Conservation (phyloP, 345 rosid genomes). For the Gossypium australe region DNA sequence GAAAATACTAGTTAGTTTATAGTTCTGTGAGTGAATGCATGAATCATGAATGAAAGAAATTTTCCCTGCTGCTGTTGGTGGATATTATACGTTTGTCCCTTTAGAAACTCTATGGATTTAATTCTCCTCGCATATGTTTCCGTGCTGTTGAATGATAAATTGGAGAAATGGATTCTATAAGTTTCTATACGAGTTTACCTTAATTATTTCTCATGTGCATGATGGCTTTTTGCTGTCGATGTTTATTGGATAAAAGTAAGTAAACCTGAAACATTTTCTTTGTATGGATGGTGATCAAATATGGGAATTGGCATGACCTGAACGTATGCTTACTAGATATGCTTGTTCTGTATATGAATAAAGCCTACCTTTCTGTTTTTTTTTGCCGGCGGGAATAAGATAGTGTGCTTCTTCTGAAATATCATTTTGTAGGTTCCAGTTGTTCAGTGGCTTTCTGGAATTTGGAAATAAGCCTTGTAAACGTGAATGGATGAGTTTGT, state of each 20-base stretch:
- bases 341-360: no score
- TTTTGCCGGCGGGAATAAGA: no score
- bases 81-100: not conserved
- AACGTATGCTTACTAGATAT: not conserved
- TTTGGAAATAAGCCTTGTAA: no score
- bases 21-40: not conserved
- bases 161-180: not conserved
- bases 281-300: not conserved
- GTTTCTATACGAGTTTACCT: not conserved
- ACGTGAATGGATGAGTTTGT: not conserved
- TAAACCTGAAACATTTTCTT: not conserved
- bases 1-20: not conserved
- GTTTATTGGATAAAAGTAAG: not conserved
- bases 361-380: no score
- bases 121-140: not conserved
- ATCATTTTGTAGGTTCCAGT: no score
- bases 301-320: not conserved
- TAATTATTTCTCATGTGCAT: not conserved
- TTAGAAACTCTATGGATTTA: not conserved
- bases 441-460: no score
- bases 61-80: not conserved
- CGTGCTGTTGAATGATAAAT: not conserved
- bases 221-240: not conserved
- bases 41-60: not conserved
- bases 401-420: no score